These are phyloP conservation scores for Streptanthus diversifolius DNA, from an alignment of 345 rosid species.

Conservation along the genomic window DNA sequence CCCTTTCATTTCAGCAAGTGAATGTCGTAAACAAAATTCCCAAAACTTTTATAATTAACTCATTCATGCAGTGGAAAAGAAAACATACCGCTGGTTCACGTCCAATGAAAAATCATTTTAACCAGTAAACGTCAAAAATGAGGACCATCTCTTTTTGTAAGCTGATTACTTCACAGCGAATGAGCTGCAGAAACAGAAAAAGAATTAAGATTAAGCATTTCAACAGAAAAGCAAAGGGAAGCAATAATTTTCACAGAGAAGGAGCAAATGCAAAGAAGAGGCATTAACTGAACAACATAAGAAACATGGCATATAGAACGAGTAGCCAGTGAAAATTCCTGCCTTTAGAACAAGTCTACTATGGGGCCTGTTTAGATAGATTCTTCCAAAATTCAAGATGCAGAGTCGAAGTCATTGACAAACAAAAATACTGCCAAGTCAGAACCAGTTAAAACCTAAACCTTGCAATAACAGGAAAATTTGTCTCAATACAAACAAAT, in stretches of 20 bases:
- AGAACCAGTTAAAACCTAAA: slow-evolving; percentile 17
- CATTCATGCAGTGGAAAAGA: too few species aligned
- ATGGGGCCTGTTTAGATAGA: not conserved
- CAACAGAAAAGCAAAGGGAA: not conserved
- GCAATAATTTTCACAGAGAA: not conserved
- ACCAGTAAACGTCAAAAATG: not conserved
- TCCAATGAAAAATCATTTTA: not conserved
- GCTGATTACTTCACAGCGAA: not conserved
- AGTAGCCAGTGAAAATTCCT: not conserved
- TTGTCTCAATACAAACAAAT: not conserved
- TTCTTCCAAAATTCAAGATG: slow-evolving; percentile 5
- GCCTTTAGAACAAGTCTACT: not conserved
- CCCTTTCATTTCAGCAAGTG: too few species aligned
- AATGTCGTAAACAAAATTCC: too few species aligned
- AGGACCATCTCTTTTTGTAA: not conserved
- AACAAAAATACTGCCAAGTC: slow-evolving; percentile 6
- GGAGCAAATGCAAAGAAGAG: not conserved
- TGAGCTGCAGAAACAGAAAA: not conserved
- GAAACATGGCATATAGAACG: not conserved
- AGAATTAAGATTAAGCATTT: not conserved
- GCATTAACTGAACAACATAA: not conserved
- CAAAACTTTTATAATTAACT: too few species aligned
- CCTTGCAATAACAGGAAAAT: not conserved
- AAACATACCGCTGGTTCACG: not conserved
- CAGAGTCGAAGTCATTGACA: not conserved